Base-by-base conservation (phyloP, 2,329 filamentous ascomycete genomes). In the Aspergillus pseudoterreus region DNA sequence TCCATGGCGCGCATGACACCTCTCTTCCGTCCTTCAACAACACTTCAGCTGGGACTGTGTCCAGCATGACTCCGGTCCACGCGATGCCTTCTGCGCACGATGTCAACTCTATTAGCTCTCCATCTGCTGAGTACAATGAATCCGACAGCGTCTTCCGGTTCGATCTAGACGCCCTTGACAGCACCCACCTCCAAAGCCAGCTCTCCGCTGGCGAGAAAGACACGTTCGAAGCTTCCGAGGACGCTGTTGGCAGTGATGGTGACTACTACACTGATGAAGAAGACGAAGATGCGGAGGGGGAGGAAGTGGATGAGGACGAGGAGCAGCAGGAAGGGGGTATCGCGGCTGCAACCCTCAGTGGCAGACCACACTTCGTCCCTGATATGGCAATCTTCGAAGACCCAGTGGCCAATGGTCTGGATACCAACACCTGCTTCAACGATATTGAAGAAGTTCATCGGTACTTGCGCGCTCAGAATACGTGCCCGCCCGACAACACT, bases 371-470 rank as follows among this genome's bases (percentile, higher is more conserved):
- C 17, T 42, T 42, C 12, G 39, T 42, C 9, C 39, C 39, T 19
- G 4, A 17, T 12, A 42, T 42, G 19, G n/a, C 39, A 4, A 12
- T 17, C 17, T 44, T 60, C 1, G 43, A 58, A 48, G 30, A 57
- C n/a, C 57, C 57, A 3, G 12, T 17, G 9, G 22, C 21, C 3
- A 41, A 49, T 17, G 45, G 44, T 17, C 24, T 53, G 2, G 51
- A 56, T 6, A 50, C 49, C 1, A 8, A 46, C 1, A 57, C 62
- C 4, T 42, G 41, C 10, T 66, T 61, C 39, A 27, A 43, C 2
- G 61, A 56, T 17, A 43, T 54, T 9, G 52, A 57, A 21, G 60
- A 65, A 32, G 63, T 61, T 2, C 56, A 56, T 38, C 42, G 22
- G 15, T 39, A 32, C 14, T 36, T 36, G n/a, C 41, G 44, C 17